phyloP scores from a whole-genome alignment of 2,329 filamentous ascomycete species.

The Oidium heveae region DNA sequence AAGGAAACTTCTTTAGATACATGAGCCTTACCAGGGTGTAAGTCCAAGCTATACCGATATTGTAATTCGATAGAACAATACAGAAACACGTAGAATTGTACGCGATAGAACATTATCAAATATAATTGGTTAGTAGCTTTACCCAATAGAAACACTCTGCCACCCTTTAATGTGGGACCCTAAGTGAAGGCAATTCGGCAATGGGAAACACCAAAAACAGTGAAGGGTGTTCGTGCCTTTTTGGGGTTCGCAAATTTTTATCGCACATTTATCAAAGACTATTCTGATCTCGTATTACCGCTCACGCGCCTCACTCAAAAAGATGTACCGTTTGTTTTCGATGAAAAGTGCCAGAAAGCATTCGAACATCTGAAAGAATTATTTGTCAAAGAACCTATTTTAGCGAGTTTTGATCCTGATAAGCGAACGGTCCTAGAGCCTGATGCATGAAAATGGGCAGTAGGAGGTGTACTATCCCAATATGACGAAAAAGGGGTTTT shows the following conservation, averaged over 20 bases:
- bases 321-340: neutral
- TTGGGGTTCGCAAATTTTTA: neutral
- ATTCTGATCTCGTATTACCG: neutral
- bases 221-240: neutral
- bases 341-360: neutral
- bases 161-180: too few relatives aligned
- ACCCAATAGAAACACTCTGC: too few relatives aligned
- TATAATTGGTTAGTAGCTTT: too few relatives aligned
- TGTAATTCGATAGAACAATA: too few relatives aligned
- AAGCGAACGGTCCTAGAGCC: neutral
- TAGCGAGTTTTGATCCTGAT: neutral
- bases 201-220: neutral
- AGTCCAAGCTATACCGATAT: too few relatives aligned
- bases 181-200: neutral
- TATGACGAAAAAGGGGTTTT: neutral
- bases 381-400: neutral
- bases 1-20: too few relatives aligned
- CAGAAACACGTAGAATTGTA: too few relatives aligned
- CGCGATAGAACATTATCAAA: too few relatives aligned
- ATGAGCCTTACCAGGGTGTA: too few relatives aligned
- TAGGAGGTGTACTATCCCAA: neutral
- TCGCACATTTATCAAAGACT: neutral
- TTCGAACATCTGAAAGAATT: neutral
- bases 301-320: neutral
- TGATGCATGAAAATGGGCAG: neutral